Evolutionary conservation across 1,284 basidiomycete genomes (phyloP), one percentile per base, ranked within the genome.

Genomic region (Wallemia mellicola): DNA sequence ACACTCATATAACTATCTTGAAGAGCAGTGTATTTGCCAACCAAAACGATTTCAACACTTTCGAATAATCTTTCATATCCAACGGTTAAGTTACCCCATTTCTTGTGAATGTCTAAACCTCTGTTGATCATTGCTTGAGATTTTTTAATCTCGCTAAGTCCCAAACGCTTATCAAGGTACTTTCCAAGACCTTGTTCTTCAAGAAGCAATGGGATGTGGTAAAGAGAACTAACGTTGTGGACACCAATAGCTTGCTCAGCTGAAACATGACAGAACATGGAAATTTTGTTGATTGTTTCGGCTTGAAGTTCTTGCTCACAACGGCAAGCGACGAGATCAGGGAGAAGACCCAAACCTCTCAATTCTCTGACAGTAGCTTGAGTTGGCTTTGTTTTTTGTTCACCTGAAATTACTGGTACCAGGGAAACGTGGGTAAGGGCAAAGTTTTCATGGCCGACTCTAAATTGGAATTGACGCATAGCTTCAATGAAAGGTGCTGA

Each of bases 1-100:
- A 99, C 94, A 32, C 85, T 89, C 86, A 96, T 96, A 72, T 99
- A 99, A 32, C 89, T 95, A 71, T 99, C 92, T 70, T 92, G 86
- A 59, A 98, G 75, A 62, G 89, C 82, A 3, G 89, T 96, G 73
- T 99, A 99, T 72, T 99, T 99, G 59, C 92, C 92, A 24, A 99
- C 88, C 33, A 99, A 74, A 24, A 86, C 88, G 62, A 99, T 87
- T 57, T 80, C 80, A 38, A 95, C 88, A 25, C 78, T 77, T 66
- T 96, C 91, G 69, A 84, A 91, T n/a, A 87, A 73, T 32, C 89
- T 81, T 68, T 95, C 92, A 69, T 89, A 83, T 22, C 75, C 77
- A 63, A 79, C 74, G 17, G 88, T 96, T 66, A 98, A 73, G 27
- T 82, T 80, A 64, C 75, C 80, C 92, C 92, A 99, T 62, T 80